Base-by-base conservation (phyloP, 768 basidiomycete genomes). In the Antrodiella citrinella region DNA sequence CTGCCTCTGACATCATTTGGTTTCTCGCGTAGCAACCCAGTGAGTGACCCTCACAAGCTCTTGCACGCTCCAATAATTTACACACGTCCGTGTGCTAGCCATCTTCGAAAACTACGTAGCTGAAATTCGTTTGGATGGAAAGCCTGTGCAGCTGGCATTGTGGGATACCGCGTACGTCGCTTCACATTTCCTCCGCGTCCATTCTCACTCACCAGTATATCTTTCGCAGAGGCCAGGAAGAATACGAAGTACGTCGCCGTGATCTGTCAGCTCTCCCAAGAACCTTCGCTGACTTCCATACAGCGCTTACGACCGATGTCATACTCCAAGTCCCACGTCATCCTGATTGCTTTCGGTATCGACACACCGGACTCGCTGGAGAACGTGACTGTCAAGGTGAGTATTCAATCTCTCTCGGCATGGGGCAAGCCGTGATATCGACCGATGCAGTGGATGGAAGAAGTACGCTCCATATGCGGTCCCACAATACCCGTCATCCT, bases 41-140 rank as follows among this genome's bases (percentile, higher is more conserved):
- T 75, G 26, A 55, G 68, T 68, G 21, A 30, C 19, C 15, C 26
- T n/a, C n/a, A n/a, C 48, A n/a, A n/a, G n/a, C n/a, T 44, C 42
- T 47, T 50, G 25, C 44, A 43, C 40, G 20, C 39, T 49, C n/a
- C n/a, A n/a, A n/a, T n/a, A n/a, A n/a, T 48, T 39, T 38, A 26
- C 20, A 4, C 20, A 15, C 38, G 41, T 20, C 35, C 3, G 19
- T 18, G 42, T 53, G 44, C 54, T 30, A 94, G 93, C 93, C 57
- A 87, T 97, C 46, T 97, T 97, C 62, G 94, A 97, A 69, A 99
- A 98, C 64, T 97, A 95, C 69, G 95, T 98, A 56, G 95, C 96
- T 44, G 96, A 99, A 74, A 97, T 99, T 62, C 77, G 91, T 58
- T 74, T 99, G 48, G 96, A 99, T 68, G 93, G 93, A 57, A 98